phyloP scores from a whole-genome alignment of 768 basidiomycete genomes.

The Tulasnella sp. region DNA sequence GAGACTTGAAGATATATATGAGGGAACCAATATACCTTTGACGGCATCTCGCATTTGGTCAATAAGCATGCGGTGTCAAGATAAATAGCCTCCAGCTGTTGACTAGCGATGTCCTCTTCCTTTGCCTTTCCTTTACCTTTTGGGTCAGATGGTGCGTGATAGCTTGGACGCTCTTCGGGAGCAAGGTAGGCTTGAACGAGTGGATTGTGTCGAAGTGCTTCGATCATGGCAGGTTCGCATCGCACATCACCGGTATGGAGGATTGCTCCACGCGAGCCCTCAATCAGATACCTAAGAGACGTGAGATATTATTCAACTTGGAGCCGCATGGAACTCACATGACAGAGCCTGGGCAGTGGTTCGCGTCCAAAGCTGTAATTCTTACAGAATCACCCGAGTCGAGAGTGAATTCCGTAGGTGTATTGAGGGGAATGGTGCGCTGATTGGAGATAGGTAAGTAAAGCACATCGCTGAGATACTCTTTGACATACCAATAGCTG shows the following conservation, averaged over 20 bases:
- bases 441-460: slow-evolving; percentile 22
- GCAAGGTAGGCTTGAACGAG: slow-evolving; percentile 59
- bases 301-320: background rate
- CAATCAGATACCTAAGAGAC: slow-evolving; percentile 61
- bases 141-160: background rate
- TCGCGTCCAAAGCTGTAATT: slow-evolving; percentile 76
- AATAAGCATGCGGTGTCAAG: slow-evolving; percentile 68
- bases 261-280: slow-evolving; percentile 52
- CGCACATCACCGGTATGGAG: slow-evolving; percentile 92
- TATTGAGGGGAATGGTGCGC: slow-evolving; percentile 47
- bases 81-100: slow-evolving; percentile 55
- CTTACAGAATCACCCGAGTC: slow-evolving; percentile 44
- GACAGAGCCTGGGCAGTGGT: slow-evolving; percentile 88
- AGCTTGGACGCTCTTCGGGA: slow-evolving; percentile 20
- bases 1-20: background rate
- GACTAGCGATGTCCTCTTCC: background rate
- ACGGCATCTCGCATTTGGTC: slow-evolving; percentile 37
- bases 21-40: slow-evolving; percentile 37
- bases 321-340: slow-evolving; percentile 43
- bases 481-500: slow-evolving; percentile 48
- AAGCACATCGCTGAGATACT: too few relatives aligned
- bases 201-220: slow-evolving; percentile 53
- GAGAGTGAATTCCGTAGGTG: slow-evolving; percentile 49
- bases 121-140: slow-evolving; percentile 3
- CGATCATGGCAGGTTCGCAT: slow-evolving; percentile 70